phyloP scores from a whole-genome alignment of 2,329 filamentous ascomycete species.

The Biscogniauxia mediterranea region DNA sequence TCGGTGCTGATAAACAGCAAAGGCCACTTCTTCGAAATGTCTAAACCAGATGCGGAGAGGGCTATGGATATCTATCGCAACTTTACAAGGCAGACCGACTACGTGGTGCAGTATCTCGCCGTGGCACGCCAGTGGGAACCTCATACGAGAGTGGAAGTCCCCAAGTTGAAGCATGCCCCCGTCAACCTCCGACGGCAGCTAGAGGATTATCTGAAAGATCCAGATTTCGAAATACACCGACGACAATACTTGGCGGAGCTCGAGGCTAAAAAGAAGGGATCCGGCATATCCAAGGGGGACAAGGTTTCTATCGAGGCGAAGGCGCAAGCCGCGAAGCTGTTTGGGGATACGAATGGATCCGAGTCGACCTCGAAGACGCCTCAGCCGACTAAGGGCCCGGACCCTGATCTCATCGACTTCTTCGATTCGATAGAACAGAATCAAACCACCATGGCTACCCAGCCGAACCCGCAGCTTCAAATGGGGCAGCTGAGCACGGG shows the following conservation, averaged over 20 bases:
- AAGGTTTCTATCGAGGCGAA: constrained; percentile 36
- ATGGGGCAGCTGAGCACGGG: constrained; percentile 34
- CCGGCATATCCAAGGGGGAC: constrained; percentile 35
- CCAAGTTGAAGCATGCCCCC: constrained; percentile 94
- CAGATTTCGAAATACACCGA: constrained; percentile 91
- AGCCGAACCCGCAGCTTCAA: constrained; percentile 33
- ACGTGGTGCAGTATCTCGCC: constrained; percentile 85
- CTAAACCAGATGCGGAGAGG: constrained; percentile 85
- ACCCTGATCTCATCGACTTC: constrained; percentile 85
- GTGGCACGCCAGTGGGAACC: constrained; percentile 88
- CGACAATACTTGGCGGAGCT: constrained; percentile 89
- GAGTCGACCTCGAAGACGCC: constrained; percentile 41
- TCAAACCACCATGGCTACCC: constrained; percentile 65
- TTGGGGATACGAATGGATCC: constrained; percentile 39
- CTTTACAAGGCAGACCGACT: constrained; percentile 89
- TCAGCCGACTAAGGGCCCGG: constrained; percentile 59
- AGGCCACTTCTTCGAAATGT: constrained; percentile 98
- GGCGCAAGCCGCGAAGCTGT: constrained; percentile 41
- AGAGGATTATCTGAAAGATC: constrained; percentile 91
- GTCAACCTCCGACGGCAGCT: constrained; percentile 86
- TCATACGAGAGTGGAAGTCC: constrained; percentile 88
- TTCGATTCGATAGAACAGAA: constrained; percentile 92
- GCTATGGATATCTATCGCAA: constrained; percentile 89
- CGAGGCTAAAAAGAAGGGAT: constrained; percentile 61
- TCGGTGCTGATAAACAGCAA: constrained; percentile 37